These are phyloP conservation scores for Dipteronia dyeriana DNA, from an alignment of 345 rosid species.

Conservation along the genomic window DNA sequence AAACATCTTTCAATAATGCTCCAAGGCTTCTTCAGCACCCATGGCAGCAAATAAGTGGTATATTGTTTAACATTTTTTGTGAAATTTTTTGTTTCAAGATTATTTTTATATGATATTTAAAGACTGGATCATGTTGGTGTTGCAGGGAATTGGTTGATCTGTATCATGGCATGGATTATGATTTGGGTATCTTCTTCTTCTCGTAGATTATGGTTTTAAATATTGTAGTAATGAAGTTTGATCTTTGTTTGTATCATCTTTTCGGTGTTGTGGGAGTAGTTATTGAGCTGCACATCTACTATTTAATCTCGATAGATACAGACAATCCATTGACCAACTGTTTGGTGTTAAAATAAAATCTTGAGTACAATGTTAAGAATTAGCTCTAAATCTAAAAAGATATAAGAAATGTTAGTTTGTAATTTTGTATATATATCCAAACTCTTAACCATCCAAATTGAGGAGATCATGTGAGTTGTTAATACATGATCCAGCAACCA, in stretches of 20 bases:
- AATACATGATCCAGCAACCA: no score
- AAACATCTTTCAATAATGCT: conserved; percentile 36
- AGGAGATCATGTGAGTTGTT: background rate
- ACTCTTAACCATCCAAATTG: background rate
- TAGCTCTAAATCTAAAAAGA: background rate
- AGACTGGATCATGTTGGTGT: conserved; percentile 11
- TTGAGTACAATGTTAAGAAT: no score
- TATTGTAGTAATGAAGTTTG: background rate
- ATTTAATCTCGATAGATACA: no score
- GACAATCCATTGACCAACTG: no score
- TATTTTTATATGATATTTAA: background rate
- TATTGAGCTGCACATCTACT: no score
- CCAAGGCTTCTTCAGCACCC: conserved; percentile 28
- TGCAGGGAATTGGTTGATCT: conserved; percentile 33
- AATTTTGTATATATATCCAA: background rate
- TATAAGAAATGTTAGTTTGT: background rate
- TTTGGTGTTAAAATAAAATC: no score
- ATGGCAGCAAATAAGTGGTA: conserved; percentile 10
- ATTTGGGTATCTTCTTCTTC: conserved; percentile 6
- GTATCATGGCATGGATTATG: conserved; percentile 24
- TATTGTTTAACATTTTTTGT: no score
- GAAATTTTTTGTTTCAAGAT: no score
- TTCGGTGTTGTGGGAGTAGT: no score
- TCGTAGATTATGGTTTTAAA: conserved; percentile 11
- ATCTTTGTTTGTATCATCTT: background rate